Conservation (phyloP, 176 grass and related monocot genomes). For the Rhynchospora pubera region DNA sequence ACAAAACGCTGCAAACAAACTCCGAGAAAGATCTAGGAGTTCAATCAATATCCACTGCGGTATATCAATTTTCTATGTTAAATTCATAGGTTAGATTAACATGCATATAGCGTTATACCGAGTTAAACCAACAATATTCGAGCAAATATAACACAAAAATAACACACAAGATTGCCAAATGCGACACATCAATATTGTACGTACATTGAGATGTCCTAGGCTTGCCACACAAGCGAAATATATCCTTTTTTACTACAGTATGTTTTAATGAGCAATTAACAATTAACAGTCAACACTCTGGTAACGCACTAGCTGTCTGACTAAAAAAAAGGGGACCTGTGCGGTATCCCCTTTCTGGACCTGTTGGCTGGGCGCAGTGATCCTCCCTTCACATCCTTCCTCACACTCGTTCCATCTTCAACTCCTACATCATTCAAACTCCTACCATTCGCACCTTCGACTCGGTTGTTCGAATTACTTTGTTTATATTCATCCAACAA, state of each 20-base stretch:
- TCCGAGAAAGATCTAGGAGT: no score
- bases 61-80: no score
- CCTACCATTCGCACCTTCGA: neutral
- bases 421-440: neutral
- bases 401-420: neutral
- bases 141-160: neutral
- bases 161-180: neutral
- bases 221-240: neutral
- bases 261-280: neutral
- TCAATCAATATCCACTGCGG: no score
- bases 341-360: conserved; percentile 48
- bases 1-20: no score
- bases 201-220: neutral
- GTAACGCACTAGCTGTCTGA: neutral
- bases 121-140: neutral
- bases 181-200: neutral
- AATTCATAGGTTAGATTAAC: no score
- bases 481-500: neutral
- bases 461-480: neutral
- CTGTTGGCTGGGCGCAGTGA: conserved; percentile 5
- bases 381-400: neutral
- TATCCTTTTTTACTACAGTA: neutral
- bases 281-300: neutral
- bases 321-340: conserved; percentile 29
- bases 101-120: no score